A percentile compares a stretch with the other conserved stretches of the same genome.
phyloP scores from a whole-genome alignment of 2,329 filamentous ascomycete genomes.

The Trichothecium sympodiale region DNA sequence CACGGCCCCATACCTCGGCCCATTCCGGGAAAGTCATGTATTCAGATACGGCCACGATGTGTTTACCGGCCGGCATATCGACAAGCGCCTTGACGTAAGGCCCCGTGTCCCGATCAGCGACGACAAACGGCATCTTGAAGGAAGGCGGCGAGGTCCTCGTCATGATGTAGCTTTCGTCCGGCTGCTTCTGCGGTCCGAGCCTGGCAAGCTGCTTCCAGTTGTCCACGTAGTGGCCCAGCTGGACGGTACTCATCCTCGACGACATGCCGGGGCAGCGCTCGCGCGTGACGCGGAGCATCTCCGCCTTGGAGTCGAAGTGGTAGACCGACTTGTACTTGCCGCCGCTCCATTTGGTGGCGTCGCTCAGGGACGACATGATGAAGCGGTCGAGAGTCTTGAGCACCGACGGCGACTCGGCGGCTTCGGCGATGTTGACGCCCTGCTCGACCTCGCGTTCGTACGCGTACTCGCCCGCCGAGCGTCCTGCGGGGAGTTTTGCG shows the following conservation, averaged over 20 bases:
- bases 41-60: not conserved
- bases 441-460: constrained; percentile 8
- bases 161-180: constrained; percentile 5
- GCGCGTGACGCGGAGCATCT: constrained; percentile 13
- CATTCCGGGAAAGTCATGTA: not conserved
- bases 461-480: constrained; percentile 7
- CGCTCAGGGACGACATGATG: constrained; percentile 34
- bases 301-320: constrained; percentile 38
- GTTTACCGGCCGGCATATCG: not conserved
- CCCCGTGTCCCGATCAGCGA: constrained; percentile 8
- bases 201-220: constrained; percentile 8
- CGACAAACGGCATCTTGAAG: constrained; percentile 3
- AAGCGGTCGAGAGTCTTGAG: constrained; percentile 22
- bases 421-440: constrained; percentile 10
- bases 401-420: constrained; percentile 5
- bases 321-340: constrained; percentile 32
- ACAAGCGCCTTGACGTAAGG: constrained; percentile 8
- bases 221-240: constrained; percentile 7
- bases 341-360: constrained; percentile 28
- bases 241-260: constrained; percentile 6
- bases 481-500: constrained; percentile 3
- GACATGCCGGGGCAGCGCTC: constrained; percentile 6
- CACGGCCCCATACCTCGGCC: not conserved
- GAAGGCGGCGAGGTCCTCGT: not conserved
- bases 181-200: constrained; percentile 5